Conservation (phyloP, 768 basidiomycete species). For the Boletus rubroflammeus region DNA sequence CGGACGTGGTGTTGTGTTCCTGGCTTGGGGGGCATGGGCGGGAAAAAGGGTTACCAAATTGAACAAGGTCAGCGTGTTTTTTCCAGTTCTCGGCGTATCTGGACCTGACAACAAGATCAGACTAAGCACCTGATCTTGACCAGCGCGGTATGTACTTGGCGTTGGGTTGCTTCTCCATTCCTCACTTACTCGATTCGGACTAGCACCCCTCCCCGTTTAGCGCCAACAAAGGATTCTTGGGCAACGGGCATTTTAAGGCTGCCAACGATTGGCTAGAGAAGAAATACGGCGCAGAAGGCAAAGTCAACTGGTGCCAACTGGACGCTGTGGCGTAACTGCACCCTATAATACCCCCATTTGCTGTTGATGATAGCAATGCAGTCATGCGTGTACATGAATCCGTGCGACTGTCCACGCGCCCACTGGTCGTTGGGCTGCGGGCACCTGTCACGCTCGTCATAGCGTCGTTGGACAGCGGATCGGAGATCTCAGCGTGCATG, state of each 20-base stretch:
- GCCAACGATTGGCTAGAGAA: slow-evolving; percentile 85
- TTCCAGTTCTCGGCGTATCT: slow-evolving; percentile 9
- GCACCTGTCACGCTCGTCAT: slow-evolving; percentile 7
- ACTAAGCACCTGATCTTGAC: slow-evolving; percentile 77
- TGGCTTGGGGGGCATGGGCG: slow-evolving; percentile 90
- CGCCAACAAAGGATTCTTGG: slow-evolving; percentile 77
- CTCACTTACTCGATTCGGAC: slow-evolving; percentile 27
- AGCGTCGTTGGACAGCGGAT: slow-evolving; percentile 9
- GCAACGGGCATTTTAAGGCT: slow-evolving; percentile 83
- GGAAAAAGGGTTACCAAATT: slow-evolving; percentile 77
- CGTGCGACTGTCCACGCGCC: slow-evolving; percentile 13
- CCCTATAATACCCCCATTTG: slow-evolving; percentile 22
- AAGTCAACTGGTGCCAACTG: slow-evolving; percentile 70
- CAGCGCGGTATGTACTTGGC: slow-evolving; percentile 56
- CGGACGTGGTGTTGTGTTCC: slow-evolving; percentile 77
- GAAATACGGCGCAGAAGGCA: slow-evolving; percentile 69
- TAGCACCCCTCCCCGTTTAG: slow-evolving; percentile 86
- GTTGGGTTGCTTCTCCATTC: slow-evolving; percentile 15
- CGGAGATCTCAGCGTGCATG: slow-evolving; percentile 18
- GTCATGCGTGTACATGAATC: slow-evolving; percentile 18
- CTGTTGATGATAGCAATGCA: slow-evolving; percentile 27
- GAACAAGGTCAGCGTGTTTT: slow-evolving; percentile 50
- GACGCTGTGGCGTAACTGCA: slow-evolving; percentile 20
- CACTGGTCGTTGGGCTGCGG: slow-evolving; percentile 19
- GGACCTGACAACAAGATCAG: slow-evolving; percentile 38